Evolutionary conservation across 176 grass and related monocot genomes (phyloP), one percentile per base, ranked within the genome.

Genomic region (Ensete glaucum): DNA sequence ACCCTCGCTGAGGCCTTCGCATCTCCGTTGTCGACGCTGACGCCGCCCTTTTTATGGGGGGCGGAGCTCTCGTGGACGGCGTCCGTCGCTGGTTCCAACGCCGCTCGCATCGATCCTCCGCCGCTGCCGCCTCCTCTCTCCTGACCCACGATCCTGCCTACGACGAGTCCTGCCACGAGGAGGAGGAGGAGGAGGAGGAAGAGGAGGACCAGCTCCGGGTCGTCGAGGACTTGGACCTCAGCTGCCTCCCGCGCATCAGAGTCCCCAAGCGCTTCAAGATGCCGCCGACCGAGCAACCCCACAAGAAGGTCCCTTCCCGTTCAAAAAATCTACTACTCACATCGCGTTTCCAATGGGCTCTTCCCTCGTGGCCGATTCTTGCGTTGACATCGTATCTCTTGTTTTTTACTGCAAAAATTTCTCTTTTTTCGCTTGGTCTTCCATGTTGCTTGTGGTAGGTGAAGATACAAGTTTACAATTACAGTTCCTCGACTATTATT

Each of bases 21-120:
- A 16, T 16, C 14, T 6, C 15, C 67, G 1, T 4, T 15, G 67
- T 17, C 67, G 67, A 29, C 14, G 67, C 67, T 49, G 29, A 49
- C 67, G 34, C 67, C 13, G 71, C 20, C 71, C 12, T 73, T 43
- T 73, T 54, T 73, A 73, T 73, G 71, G 90, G 70, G 86, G 84
- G 83, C 72, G 81, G 90, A 49, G 14, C 57, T 2, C 69, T 92
- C 72, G 86, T 87, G 34, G 84, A 85, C 76, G 86, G 90, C 64
- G 81, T 92, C 76, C 90, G 86, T 73, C 90, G 90, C 80, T 82
- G 72, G 82, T 89, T 89, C 84, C 86, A 92, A 69, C 90, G 90
- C 79, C 84, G 79, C 63, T 80, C 69, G 8, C 14, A 51, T 1
- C 26, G 54, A 51, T 52, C 75, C 52, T 14, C 62, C 55, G 50